Percentiles rank a stretch among this genome's conserved stretches.
Evolutionary conservation across 2,329 filamentous ascomycete species (phyloP).

Genomic region (Fusarium poae): DNA sequence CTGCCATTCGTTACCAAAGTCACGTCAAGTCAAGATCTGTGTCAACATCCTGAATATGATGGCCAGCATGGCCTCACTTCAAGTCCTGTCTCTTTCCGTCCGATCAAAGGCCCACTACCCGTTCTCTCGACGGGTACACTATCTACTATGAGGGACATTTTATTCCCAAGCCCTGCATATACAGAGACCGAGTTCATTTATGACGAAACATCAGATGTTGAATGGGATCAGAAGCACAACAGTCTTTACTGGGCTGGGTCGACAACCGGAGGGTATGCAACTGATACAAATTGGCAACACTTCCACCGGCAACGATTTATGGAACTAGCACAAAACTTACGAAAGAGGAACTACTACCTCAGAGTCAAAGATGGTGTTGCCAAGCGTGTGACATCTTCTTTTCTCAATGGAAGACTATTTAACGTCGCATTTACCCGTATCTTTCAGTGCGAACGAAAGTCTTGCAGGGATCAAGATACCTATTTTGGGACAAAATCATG

Average conservation of each 20-base stretch:
- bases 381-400: fast-evolving
- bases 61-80: fast-evolving
- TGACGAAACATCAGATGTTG: fast-evolving
- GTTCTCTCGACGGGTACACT: fast-evolving
- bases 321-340: fast-evolving
- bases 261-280: neutral
- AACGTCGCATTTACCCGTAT: neutral
- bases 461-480: neutral
- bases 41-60: neutral
- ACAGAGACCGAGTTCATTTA: neutral
- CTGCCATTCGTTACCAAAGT: neutral
- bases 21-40: neutral
- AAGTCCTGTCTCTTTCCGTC: neutral
- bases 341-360: fast-evolving
- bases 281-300: neutral
- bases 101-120: neutral
- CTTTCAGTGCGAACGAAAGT: neutral
- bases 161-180: neutral
- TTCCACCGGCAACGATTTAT: neutral
- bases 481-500: fast-evolving
- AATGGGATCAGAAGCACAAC: neutral
- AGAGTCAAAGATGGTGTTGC: neutral
- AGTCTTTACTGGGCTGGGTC: neutral
- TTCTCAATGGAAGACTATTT: neutral
- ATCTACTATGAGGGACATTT: neutral